Base-by-base conservation (phyloP, 495 filamentous ascomycete genomes). In the Penicillium longicatenatum region DNA sequence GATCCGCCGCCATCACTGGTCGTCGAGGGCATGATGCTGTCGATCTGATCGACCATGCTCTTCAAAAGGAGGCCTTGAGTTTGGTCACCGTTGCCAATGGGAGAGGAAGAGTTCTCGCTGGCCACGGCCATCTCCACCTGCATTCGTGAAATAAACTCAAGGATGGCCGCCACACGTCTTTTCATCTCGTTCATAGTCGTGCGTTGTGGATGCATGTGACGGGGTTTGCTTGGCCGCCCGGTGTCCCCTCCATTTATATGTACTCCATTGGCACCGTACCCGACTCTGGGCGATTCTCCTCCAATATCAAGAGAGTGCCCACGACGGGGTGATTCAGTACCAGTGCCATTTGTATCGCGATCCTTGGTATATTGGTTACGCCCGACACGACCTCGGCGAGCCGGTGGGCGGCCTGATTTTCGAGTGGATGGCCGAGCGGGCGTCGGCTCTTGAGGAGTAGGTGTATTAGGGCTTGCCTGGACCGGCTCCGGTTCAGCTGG, bases 131-230 rank as follows among this genome's bases (percentile, higher is more conserved):
- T 84, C 68, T 98, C 94, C 12, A 96, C 80, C 64, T 97, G 93
- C 60, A 91, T 93, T 45, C 90, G 84, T 8, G 89, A 86, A 62
- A 98, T 97, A 70, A 90, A 97, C 42, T 96, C 92, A 16, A 95
- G 78, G 53, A 98, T 93, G 14, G 80, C 87, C 2, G 86, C 84
- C 4, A 92, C 92, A 8, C 90, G 84, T 57, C 89, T 83, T 73
- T 91, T 92, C 89, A 97, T 94, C 61, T 97, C 93, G 56, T 87
- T 88, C 86, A 97, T 89, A 26, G 84, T 93, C 48, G 92, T 85
- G 35, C 81, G 76, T 50, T 81, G 76, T 16, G 79, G 76, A 55
- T 84, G 76, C 63, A 81, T 76, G 39, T 82, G 75, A 21, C 78
- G 75, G 12, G 80, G 75, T 68, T 89, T 91, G 61, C 84, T 87